Evolutionary conservation across 129 eudicot species (phyloP), one percentile per base, ranked within the genome.

Genomic region (Silybum marianum): DNA sequence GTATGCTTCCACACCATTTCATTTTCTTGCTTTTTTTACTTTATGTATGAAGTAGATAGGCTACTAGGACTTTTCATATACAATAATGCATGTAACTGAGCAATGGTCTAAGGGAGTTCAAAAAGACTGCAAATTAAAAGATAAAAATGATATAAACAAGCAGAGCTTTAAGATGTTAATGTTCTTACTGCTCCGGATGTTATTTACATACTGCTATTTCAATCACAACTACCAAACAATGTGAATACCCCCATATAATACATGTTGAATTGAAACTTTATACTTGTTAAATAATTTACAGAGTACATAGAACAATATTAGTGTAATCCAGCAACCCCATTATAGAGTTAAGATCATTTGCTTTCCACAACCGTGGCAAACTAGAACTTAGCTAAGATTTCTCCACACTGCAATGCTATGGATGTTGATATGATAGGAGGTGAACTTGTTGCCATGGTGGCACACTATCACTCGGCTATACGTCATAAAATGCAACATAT

Each of bases 11-110:
- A 51, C 48, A 71, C 24, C 44, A 30, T 71, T 30, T 36, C 75
- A 71, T 71, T 71, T 71, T 30, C 44, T 25, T 71, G 51, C 22
- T 32, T 30, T 14, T 38, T 34, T 34, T 7, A 34, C 75, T 16
- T 34, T 39, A 71, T 34, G 75, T 32, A 4, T 70, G 36, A 70
- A 70, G 48, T 70, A 70, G 74, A 70, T 70, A 70, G 74, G 48
- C 74, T 70, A 70, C 42, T 70, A 70, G 46, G 44, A 69, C 44
- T 69, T 69, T 44, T 11, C 40, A 69, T 44, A 25, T 16, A 32
- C 4, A 0, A 32, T 9, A 32, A 4, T 75, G 42, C 46, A 48
- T 48, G 60, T 14, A 48, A 48, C 60, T 48, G 60, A 51, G 8
- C 63, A 51, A 51, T 0, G 63, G 19, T 16, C 63, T 51, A 51